A percentile compares a stretch with the other conserved stretches of the same genome.
These are phyloP conservation scores for Phytophthora citrophthora DNA, from an alignment of 352 stramenopile species.

Conservation along the genomic window DNA sequence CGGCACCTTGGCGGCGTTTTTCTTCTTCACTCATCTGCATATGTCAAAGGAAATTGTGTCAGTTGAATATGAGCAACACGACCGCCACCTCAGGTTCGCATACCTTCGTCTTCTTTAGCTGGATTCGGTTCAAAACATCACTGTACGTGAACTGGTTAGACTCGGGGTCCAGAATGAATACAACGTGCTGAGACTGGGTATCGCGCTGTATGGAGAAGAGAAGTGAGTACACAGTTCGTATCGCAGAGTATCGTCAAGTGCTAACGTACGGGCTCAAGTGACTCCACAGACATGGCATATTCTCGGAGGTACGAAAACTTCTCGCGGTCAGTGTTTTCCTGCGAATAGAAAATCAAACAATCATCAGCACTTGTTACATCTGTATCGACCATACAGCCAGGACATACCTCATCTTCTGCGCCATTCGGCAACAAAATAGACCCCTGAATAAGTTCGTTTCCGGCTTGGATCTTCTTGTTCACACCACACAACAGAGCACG, in stretches of 20 bases:
- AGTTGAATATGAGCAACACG: neutral
- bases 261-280: slow-evolving; percentile 69
- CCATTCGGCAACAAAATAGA: slow-evolving; percentile 78
- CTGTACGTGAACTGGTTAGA: slow-evolving; percentile 82
- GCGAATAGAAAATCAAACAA: slow-evolving; percentile 17
- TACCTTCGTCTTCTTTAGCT: slow-evolving; percentile 86
- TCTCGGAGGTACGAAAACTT: slow-evolving; percentile 88
- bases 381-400: neutral
- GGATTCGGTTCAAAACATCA: slow-evolving; percentile 76
- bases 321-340: slow-evolving; percentile 66
- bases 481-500: slow-evolving; percentile 78
- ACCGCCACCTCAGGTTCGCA: neutral
- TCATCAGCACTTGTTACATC: slow-evolving; percentile 4
- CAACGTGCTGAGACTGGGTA: slow-evolving; percentile 59
- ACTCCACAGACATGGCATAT: slow-evolving; percentile 77
- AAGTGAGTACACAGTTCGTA: slow-evolving; percentile 10
- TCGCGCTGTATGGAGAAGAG: slow-evolving; percentile 36
- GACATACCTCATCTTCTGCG: slow-evolving; percentile 58
- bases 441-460: slow-evolving; percentile 68
- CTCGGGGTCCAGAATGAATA: slow-evolving; percentile 83
- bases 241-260: neutral
- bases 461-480: slow-evolving; percentile 66
- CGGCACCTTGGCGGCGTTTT: slow-evolving; percentile 77
- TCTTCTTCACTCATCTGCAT: slow-evolving; percentile 70
- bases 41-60: neutral